phyloP scores from a whole-genome alignment of 148 eudicot genomes.

The Drosera capensis region DNA sequence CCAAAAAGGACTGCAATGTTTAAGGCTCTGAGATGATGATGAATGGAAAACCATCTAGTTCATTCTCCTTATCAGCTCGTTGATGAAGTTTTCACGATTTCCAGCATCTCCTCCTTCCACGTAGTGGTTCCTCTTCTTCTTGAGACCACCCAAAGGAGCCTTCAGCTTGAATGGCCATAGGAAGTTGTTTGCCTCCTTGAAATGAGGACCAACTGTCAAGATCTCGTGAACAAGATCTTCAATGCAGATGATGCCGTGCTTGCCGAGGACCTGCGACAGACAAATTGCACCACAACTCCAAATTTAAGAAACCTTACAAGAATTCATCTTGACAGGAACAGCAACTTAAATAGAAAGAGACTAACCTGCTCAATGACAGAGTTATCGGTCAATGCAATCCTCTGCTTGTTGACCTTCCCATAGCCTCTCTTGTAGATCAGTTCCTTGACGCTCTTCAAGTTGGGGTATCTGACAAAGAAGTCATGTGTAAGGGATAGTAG shows the following conservation, averaged over 20 bases:
- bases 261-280: constrained; percentile 31
- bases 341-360: background rate
- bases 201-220: constrained; percentile 52
- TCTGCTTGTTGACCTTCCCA: constrained; percentile 65
- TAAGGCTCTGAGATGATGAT: background rate
- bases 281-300: background rate
- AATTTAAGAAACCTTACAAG: background rate
- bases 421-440: constrained; percentile 75
- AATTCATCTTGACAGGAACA: background rate
- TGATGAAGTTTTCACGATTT: constrained; percentile 41
- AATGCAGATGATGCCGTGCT: constrained; percentile 40
- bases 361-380: constrained; percentile 50
- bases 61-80: constrained; percentile 69
- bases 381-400: constrained; percentile 64
- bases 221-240: constrained; percentile 62
- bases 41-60: constrained; percentile 24
- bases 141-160: constrained; percentile 55
- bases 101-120: constrained; percentile 73
- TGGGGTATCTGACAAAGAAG: constrained; percentile 40
- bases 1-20: background rate
- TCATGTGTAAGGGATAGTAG: no score
- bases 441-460: constrained; percentile 70
- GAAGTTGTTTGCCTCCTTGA: constrained; percentile 70
- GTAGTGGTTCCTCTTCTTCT: constrained; percentile 66
- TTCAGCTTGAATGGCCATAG: constrained; percentile 54